These are phyloP conservation scores for Excoecaria cochinchinensis DNA, from an alignment of 345 rosid species.

Conservation along the genomic window DNA sequence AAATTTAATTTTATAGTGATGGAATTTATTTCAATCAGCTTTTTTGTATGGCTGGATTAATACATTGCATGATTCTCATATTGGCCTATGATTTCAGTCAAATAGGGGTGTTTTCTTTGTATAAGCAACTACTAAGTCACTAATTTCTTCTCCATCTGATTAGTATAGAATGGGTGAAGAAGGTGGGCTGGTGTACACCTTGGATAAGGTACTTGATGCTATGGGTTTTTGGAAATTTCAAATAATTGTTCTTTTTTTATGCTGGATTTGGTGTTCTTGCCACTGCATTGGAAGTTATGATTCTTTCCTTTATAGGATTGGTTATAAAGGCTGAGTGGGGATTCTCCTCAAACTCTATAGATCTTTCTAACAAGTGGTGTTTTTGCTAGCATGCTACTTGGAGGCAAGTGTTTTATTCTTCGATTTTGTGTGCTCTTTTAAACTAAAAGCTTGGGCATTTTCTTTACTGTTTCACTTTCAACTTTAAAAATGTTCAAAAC, in stretches of 20 bases:
- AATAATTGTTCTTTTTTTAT: conserved; percentile 34
- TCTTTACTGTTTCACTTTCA: neutral
- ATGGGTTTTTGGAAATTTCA: conserved; percentile 45
- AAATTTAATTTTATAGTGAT: no score
- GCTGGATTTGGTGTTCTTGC: conserved; percentile 46
- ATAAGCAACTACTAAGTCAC: no score
- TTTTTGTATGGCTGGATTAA: no score
- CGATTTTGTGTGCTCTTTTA: neutral
- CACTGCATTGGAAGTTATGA: conserved; percentile 53
- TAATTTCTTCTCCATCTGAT: no score
- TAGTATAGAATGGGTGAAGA: no score
- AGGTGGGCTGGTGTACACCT: conserved; percentile 14
- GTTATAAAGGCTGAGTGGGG: conserved; percentile 40
- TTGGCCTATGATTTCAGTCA: no score
- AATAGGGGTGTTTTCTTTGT: no score
- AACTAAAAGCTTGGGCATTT: neutral
- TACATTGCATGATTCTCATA: no score
- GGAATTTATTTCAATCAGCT: no score
- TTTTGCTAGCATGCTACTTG: conserved; percentile 45
- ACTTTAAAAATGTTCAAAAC: no score
- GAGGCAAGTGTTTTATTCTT: conserved; percentile 28
- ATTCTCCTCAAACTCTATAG: conserved; percentile 38
- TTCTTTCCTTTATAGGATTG: conserved; percentile 50
- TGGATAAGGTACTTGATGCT: conserved; percentile 40
- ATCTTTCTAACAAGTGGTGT: conserved; percentile 37